Base-by-base conservation (phyloP, 129 eudicot genomes). In the Dittrichia graveolens region DNA sequence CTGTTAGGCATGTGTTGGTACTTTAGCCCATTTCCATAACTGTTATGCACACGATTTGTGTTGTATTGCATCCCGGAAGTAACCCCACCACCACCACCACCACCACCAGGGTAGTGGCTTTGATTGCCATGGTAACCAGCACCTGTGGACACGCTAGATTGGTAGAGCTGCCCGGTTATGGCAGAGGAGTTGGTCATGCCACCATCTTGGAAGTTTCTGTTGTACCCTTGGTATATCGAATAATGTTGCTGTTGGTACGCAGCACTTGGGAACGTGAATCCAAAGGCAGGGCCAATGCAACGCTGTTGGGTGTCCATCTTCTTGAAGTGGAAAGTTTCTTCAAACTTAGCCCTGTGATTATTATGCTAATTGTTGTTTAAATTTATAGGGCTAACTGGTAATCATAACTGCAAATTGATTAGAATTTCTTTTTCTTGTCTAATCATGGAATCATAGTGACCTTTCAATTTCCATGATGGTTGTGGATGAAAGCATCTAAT, bases 21-120 rank as follows among this genome's bases (percentile, higher is more conserved):
- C 65, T 66, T 18, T 34, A 39, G 63, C 3, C 73, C 80, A 64
- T 43, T 58, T 61, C 74, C 73, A 44, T 54, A 62, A 15, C 75
- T 34, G 45, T 55, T 40, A 19, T 61, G 52, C 61, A 47, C 52
- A 57, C 62, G 13, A 47, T 47, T 8, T 47, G n/a, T 24, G 2
- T 0, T 24, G 31, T 24, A 0, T 24, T 0, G 31, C 31, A 24
- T 24, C 31, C 31, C 31, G 31, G 31, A 24, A 24, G 31, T 24
- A 24, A 24, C 31, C 31, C 31, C 31, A 24, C 1, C 31, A 24
- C 31, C 31, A 2, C 31, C 53, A 58, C 31, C 31, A 24, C 1
- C 31, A 24, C 31, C 31, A 2, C 31, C 53, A 58, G 37, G 16
- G 42, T 11, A 12, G 64, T 58, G 41, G 64, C 42, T 58, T 14